Evolutionary conservation across 768 basidiomycete species (phyloP).

Genomic region (Boletus eberwhitei): DNA sequence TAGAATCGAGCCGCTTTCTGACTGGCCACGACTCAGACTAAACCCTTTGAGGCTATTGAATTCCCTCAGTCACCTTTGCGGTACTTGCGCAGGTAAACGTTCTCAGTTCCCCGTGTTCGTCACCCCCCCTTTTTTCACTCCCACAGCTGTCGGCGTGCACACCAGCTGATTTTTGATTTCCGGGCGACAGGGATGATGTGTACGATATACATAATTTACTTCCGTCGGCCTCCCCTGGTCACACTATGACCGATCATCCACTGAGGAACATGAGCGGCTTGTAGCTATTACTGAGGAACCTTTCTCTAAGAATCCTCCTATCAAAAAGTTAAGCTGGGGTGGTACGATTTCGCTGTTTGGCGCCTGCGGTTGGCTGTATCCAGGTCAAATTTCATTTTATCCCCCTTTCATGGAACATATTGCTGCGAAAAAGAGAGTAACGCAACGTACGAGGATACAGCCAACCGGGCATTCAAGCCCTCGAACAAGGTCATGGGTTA

Average conservation of each 20-base stretch:
- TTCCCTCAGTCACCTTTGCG: conserved; percentile 1
- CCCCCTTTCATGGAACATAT: neutral
- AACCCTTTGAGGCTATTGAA: conserved; percentile 12
- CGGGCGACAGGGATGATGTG: neutral
- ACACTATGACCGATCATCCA: conserved; percentile 1
- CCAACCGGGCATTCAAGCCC: too few species aligned
- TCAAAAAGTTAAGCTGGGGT: neutral
- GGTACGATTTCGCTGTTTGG: neutral
- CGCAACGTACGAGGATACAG: neutral
- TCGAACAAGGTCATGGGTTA: too few species aligned
- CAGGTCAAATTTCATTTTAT: neutral
- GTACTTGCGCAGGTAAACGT: neutral
- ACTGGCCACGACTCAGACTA: conserved; percentile 11
- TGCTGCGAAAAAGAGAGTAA: neutral
- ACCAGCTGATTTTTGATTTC: neutral
- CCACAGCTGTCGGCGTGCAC: conserved; percentile 12
- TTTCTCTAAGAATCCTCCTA: neutral
- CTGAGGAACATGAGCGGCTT: neutral
- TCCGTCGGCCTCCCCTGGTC: neutral
- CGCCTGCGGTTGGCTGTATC: neutral
- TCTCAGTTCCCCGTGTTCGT: conserved; percentile 11
- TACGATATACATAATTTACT: neutral
- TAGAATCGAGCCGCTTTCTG: neutral
- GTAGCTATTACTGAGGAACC: neutral
- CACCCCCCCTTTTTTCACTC: conserved; percentile 12